A percentile compares a stretch with the other conserved stretches of the same genome.
Conservation (phyloP, 164 flowering plant species). For the Saururus chinensis region DNA sequence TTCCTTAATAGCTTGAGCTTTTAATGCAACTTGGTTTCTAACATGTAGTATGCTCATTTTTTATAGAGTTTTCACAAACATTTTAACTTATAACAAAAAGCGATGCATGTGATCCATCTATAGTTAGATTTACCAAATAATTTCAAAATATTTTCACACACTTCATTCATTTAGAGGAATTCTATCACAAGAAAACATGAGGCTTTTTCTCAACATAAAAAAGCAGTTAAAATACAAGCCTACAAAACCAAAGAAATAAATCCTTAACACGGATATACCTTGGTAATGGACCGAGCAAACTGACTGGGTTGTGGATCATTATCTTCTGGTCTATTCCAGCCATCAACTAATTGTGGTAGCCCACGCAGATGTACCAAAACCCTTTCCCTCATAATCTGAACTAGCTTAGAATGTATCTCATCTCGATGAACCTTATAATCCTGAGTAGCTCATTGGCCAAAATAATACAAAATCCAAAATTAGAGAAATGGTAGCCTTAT, state of each 20-base stretch:
- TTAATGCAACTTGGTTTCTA: too few species aligned
- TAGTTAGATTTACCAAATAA: too few species aligned
- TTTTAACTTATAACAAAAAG: too few species aligned
- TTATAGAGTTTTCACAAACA: too few species aligned
- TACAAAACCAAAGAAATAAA: neutral
- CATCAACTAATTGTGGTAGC: slow-evolving; percentile 81
- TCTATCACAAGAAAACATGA: too few species aligned
- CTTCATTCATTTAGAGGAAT: too few species aligned
- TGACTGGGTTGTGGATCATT: slow-evolving; percentile 83
- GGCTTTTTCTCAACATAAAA: too few species aligned
- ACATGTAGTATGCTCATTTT: too few species aligned
- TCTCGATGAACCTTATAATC: slow-evolving; percentile 89
- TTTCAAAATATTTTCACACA: too few species aligned
- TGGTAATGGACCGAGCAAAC: slow-evolving; percentile 81
- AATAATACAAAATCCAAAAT: neutral
- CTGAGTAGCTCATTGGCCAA: slow-evolving; percentile 17
- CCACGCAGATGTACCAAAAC: slow-evolving; percentile 74
- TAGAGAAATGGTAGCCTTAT: neutral
- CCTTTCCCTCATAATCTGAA: slow-evolving; percentile 97
- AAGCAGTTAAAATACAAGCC: neutral
- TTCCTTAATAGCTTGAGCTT: too few species aligned
- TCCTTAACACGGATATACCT: slow-evolving; percentile 31
- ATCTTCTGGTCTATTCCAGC: slow-evolving; percentile 83
- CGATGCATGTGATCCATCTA: too few species aligned
- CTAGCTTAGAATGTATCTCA: slow-evolving; percentile 91